Evolutionary conservation across 208 protist genomes (phyloP).

Genomic region (Crithidia fasciculata): DNA sequence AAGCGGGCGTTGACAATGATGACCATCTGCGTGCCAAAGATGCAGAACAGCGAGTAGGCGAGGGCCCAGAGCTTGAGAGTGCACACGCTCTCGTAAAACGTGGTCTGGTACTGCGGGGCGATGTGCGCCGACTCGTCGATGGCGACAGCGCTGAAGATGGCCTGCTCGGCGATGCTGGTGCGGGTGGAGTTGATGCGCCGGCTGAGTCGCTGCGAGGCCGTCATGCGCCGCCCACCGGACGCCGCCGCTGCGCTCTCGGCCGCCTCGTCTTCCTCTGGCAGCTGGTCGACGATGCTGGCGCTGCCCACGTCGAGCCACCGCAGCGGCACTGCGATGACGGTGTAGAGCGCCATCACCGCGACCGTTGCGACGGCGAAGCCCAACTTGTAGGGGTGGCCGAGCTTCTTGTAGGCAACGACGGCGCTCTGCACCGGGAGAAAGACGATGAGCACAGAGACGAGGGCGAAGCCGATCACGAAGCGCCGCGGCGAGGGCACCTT

Average conservation of each 20-base stretch:
- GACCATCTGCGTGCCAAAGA: constrained; percentile 61
- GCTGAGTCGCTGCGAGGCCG: constrained; percentile 38
- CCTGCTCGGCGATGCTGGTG: constrained; percentile 15
- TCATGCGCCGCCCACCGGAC: constrained; percentile 13
- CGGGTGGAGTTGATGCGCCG: constrained; percentile 23
- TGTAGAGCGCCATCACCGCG: constrained; percentile 34
- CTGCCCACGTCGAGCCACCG: constrained; percentile 53
- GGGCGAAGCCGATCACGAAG: constrained; percentile 62
- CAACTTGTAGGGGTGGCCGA: constrained; percentile 31
- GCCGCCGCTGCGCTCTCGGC: constrained; percentile 1
- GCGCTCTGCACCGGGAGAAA: constrained; percentile 71
- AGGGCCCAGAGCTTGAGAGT: constrained; percentile 62
- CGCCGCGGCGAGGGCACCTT: constrained; percentile 72
- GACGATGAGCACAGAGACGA: constrained; percentile 65
- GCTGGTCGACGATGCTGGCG: constrained; percentile 26
- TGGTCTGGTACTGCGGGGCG: constrained; percentile 76
- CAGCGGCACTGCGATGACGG: constrained; percentile 60
- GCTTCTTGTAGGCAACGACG: constrained; percentile 42
- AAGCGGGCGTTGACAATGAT: constrained; percentile 81
- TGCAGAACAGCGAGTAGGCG: constrained; percentile 60
- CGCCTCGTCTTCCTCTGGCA: constrained; percentile 16
- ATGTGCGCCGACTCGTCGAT: constrained; percentile 41
- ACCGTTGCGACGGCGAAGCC: constrained; percentile 55
- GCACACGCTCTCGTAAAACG: constrained; percentile 54
- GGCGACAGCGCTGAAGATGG: constrained; percentile 15